Evolutionary conservation across 805 yeast species (phyloP), one percentile per base, ranked within the genome.

Genomic region (Hanseniaspora lindneri): DNA sequence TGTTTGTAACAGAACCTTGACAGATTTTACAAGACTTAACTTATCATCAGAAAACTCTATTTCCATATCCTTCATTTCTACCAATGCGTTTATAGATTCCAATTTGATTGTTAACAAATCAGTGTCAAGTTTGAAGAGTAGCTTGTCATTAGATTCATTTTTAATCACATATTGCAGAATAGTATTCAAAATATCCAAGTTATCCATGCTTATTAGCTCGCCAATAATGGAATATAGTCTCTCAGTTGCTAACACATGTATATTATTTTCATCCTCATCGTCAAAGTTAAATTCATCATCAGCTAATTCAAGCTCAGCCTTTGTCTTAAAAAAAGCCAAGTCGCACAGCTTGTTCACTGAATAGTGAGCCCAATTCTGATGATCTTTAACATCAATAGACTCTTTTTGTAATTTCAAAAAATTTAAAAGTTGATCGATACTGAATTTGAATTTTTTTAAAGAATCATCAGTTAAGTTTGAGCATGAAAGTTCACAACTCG

Each of bases 1-100:
- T 73, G 83, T 76, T 0, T 95, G 80, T 50, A 83, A 75, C 39
- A 89, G 66, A 32, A 84, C 66, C 61, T 86, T 94, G 58, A 89
- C 80, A 37, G 86, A 81, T 51, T 67, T 66, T 53, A 79, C 60
- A 4, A 69, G 56, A 29, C 53, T 59, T 44, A 69, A 61, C 52
- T 64, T 61, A 30, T 24, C 19, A 8, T 41, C 23, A 17, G 21
- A 8, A 2, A 3, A 35, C 11, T 30, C 40, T 2, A 10, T 8
- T 3, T 34, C 5, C 19, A 25, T 16, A 14, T 36, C 25, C 42
- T 37, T 37, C 20, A 77, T 69, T 44, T 67, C 64, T 17, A 66
- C 65, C 41, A 86, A 65, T 2, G 73, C 64, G 14, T 66, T 66
- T 34, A 76, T 59, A 3, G 82, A 73, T 47, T 74, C 73, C 1